Evolutionary conservation across 2,329 filamentous ascomycete species (phyloP), one percentile per base, ranked within the genome.

Genomic region (Fusarium beomiforme): DNA sequence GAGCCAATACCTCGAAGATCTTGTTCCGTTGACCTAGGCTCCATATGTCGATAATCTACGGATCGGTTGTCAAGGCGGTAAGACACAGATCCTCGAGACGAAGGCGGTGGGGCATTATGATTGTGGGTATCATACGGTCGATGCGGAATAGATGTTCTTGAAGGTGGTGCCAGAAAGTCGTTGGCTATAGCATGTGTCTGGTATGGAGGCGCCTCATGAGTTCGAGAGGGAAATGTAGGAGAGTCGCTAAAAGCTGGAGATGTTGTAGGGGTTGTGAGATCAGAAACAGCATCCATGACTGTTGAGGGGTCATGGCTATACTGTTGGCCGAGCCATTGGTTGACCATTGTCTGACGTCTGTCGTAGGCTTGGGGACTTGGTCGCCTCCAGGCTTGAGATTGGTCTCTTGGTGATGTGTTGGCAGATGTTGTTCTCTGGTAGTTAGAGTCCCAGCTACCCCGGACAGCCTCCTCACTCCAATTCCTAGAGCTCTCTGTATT

Each of bases 401-500:
- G 69, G 39, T 73, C 70, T 49, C 56, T 70, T 13, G 73, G 70
- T 33, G 75, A 72, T 33, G 72, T 57, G 43, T 68, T 67, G 49
- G 61, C 46, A 26, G 70, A 72, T 41, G 62, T 60, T n/a, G 75
- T 67, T 34, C 59, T 59, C n/a, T 75, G 72, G 44, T 72, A 70
- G 44, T 63, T 72, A 26, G 73, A 75, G 34, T 74, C 72, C 69
- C 73, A 75, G 54, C 74, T 77, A 7, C 75, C 75, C 12, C 73
- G 72, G 42, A 76, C 67, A 8, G 74, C 74, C 39, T 77, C 75
- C 11, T 76, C 75, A 29, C 75, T 77, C 75, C 75, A 77, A n/a
- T 76, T 72, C 8, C 74, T 61, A 17, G 74, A 76, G 59, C 67
- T 69, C n/a, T 73, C 74, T n/a, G 69, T 59, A 47, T 71, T 69